phyloP scores from a whole-genome alignment of 2,329 filamentous ascomycete genomes.

The Fusarium nisikadoi region DNA sequence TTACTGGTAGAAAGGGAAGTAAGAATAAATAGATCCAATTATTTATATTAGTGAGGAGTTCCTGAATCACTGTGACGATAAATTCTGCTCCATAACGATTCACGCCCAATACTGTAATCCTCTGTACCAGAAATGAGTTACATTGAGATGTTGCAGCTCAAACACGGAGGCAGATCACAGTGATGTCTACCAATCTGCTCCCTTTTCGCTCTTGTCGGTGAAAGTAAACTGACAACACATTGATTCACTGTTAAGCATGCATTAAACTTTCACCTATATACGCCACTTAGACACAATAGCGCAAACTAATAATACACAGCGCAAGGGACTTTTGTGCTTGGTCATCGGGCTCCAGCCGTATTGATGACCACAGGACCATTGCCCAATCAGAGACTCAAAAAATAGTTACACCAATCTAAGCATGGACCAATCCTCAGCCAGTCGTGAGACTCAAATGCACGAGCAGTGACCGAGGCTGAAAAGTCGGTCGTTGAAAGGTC shows the following conservation, averaged over 20 bases:
- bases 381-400: neutral
- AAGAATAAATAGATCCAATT: fast-evolving
- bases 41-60: fast-evolving
- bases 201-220: neutral
- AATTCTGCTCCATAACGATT: neutral
- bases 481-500: fast-evolving
- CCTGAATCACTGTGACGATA: neutral
- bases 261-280: fast-evolving
- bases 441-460: neutral
- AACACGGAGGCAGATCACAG: fast-evolving
- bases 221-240: fast-evolving
- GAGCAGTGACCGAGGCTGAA: neutral
- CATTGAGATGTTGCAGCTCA: fast-evolving
- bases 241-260: fast-evolving
- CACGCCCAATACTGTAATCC: neutral
- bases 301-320: neutral
- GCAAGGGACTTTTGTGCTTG: neutral
- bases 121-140: neutral
- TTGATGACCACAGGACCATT: neutral
- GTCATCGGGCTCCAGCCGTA: neutral
- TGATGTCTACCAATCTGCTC: neutral
- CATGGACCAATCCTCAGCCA: neutral
- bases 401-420: neutral
- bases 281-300: fast-evolving
- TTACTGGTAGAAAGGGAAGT: fast-evolving